phyloP scores from a whole-genome alignment of 129 eudicot species.

The Escallonia herrerae region DNA sequence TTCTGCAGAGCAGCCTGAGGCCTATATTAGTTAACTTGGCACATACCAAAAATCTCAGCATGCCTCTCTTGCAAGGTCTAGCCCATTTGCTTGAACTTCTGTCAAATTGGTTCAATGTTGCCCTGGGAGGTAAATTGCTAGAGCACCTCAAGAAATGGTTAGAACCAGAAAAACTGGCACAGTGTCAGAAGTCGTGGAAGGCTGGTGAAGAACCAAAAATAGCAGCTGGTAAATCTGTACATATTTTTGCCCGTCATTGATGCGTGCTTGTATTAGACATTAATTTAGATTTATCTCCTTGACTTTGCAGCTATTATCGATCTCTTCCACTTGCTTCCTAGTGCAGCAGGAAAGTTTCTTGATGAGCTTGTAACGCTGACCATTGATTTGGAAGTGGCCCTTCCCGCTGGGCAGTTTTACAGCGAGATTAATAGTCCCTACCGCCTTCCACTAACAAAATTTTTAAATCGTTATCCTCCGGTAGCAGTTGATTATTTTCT shows the following conservation, averaged over 20 bases:
- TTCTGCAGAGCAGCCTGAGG: slow-evolving; percentile 93
- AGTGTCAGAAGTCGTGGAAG: slow-evolving; percentile 90
- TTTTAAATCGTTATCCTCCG: slow-evolving; percentile 79
- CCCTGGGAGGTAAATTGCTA: slow-evolving; percentile 84
- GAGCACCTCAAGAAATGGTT: slow-evolving; percentile 96
- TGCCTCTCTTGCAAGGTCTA: slow-evolving; percentile 97
- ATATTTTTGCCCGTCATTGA: slow-evolving; percentile 3
- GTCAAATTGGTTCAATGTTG: slow-evolving; percentile 94
- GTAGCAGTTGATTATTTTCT: slow-evolving; percentile 96
- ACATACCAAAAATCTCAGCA: slow-evolving; percentile 88
- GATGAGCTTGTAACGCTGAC: slow-evolving; percentile 95
- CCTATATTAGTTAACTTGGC: slow-evolving; percentile 94
- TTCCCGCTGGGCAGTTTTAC: slow-evolving; percentile 89
- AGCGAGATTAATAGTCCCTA: slow-evolving; percentile 99
- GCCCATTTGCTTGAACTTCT: slow-evolving; percentile 94
- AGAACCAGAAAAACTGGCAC: slow-evolving; percentile 97
- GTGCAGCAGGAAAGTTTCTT: slow-evolving; percentile 95
- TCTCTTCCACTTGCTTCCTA: slow-evolving; percentile 93
- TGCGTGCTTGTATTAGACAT: background rate
- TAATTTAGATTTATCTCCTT: background rate
- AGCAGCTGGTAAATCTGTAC: slow-evolving; percentile 75
- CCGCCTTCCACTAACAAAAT: slow-evolving; percentile 89
- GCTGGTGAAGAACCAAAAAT: slow-evolving; percentile 98
- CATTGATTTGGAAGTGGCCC: slow-evolving; percentile 86
- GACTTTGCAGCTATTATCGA: slow-evolving; percentile 87